These are phyloP conservation scores for Kwoniella sp. DNA, from an alignment of 768 basidiomycete species.

Conservation along the genomic window DNA sequence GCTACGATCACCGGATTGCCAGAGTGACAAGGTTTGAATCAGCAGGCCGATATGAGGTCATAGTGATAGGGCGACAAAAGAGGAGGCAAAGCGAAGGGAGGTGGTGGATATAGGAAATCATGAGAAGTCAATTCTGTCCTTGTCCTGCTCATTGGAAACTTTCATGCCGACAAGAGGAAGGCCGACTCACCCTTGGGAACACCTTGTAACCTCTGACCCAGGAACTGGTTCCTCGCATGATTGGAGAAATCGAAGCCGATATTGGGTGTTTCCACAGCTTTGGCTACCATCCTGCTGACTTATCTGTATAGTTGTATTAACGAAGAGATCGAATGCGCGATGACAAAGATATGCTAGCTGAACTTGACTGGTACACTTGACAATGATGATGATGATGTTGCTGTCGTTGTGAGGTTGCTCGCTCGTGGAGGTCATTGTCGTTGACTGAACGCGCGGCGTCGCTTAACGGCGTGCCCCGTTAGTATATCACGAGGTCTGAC, in stretches of 20 bases:
- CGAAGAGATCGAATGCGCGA: no score
- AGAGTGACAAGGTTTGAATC: not conserved
- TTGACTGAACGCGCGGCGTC: constrained; percentile 2
- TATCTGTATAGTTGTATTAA: not conserved
- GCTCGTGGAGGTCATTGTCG: no score
- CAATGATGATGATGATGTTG: constrained; percentile 23
- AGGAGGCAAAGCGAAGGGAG: constrained; percentile 10
- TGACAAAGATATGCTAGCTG: no score
- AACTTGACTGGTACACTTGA: no score
- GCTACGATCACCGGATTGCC: constrained; percentile 36
- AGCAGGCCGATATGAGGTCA: no score
- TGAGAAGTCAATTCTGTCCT: not conserved
- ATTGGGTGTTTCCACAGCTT: constrained; percentile 31
- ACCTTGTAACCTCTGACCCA: constrained; percentile 50
- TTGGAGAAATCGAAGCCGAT: constrained; percentile 57
- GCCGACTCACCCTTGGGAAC: constrained; percentile 48
- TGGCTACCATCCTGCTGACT: constrained; percentile 34
- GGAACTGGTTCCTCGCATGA: constrained; percentile 54
- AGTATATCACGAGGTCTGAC: not conserved
- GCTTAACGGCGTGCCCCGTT: not conserved
- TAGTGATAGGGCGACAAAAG: constrained; percentile 1
- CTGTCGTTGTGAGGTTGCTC: not conserved
- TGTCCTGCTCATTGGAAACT: not conserved
- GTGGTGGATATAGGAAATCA: no score
- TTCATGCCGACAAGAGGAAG: not conserved